phyloP scores from a whole-genome alignment of 2,329 filamentous ascomycete species.

The Colletotrichum sp. region DNA sequence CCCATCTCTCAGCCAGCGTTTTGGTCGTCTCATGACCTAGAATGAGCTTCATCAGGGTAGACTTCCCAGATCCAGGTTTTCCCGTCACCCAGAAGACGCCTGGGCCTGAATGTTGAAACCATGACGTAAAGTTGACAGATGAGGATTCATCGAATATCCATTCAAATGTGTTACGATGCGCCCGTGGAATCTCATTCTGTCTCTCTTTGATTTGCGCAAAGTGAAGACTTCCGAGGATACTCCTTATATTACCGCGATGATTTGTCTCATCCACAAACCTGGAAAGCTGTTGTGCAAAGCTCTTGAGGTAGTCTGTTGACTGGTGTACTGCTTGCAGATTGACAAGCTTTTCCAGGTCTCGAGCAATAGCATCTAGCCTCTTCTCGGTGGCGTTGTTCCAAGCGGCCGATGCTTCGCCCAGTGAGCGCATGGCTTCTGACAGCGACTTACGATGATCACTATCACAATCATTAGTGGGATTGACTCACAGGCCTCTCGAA shows the following conservation, averaged over 20 bases:
- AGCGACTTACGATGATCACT: background rate
- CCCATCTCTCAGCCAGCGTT: slow-evolving; percentile 35
- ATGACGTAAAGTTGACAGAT: slow-evolving; percentile 25
- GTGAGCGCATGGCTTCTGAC: background rate
- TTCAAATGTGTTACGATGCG: slow-evolving; percentile 39
- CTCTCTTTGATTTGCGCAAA: background rate
- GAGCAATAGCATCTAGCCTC: background rate
- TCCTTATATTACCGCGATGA: background rate
- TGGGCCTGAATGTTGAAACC: slow-evolving; percentile 27
- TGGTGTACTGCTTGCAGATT: no score
- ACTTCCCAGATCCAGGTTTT: slow-evolving; percentile 52
- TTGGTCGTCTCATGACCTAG: slow-evolving; percentile 29
- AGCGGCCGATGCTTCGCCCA: background rate
- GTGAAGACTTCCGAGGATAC: background rate
- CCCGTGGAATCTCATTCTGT: slow-evolving; percentile 33
- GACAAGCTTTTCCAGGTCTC: background rate
- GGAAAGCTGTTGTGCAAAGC: background rate
- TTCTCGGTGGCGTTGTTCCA: background rate
- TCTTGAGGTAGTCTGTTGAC: no score
- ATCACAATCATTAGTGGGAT: no score
- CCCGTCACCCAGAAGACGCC: slow-evolving; percentile 42
- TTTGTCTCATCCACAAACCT: background rate
- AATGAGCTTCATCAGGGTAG: slow-evolving; percentile 47
- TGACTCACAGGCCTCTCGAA: no score
- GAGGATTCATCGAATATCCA: slow-evolving; percentile 37